Evolutionary conservation across 257 asterid genomes (phyloP).

Genomic region (Petunia secreta): DNA sequence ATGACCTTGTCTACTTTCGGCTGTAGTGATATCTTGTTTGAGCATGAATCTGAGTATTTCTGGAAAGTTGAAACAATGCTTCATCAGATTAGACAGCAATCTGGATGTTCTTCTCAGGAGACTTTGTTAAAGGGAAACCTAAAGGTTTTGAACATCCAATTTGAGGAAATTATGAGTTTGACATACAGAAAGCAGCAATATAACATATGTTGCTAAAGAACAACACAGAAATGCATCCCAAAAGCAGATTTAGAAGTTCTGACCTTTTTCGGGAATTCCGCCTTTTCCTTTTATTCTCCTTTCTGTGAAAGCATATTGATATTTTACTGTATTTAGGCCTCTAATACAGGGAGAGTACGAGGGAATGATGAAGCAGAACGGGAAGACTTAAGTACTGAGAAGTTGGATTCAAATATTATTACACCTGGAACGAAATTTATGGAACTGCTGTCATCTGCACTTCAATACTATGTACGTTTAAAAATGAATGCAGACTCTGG

Average conservation of each 20-base stretch:
- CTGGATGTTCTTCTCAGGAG: too few species aligned
- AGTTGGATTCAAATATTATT: slow-evolving; percentile 68
- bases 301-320: neutral
- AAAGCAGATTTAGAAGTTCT: too few species aligned
- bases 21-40: neutral
- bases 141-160: too few species aligned
- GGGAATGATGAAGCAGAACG: slow-evolving; percentile 19
- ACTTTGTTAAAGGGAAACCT: too few species aligned
- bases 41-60: neutral
- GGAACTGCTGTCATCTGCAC: slow-evolving; percentile 60
- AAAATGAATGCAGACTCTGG: slow-evolving; percentile 59
- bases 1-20: neutral
- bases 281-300: neutral
- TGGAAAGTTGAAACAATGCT: neutral
- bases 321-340: slow-evolving; percentile 41
- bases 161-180: too few species aligned
- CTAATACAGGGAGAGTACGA: slow-evolving; percentile 30
- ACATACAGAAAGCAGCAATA: too few species aligned
- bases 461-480: slow-evolving; percentile 52
- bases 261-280: too few species aligned
- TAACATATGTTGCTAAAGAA: too few species aligned
- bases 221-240: too few species aligned
- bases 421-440: slow-evolving; percentile 81
- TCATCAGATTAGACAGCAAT: too few species aligned
- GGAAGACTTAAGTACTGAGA: slow-evolving; percentile 22